These are phyloP conservation scores for Obelidium mucronatum DNA, from an alignment of 192 early-diverging fungal genomes.

Conservation along the genomic window DNA sequence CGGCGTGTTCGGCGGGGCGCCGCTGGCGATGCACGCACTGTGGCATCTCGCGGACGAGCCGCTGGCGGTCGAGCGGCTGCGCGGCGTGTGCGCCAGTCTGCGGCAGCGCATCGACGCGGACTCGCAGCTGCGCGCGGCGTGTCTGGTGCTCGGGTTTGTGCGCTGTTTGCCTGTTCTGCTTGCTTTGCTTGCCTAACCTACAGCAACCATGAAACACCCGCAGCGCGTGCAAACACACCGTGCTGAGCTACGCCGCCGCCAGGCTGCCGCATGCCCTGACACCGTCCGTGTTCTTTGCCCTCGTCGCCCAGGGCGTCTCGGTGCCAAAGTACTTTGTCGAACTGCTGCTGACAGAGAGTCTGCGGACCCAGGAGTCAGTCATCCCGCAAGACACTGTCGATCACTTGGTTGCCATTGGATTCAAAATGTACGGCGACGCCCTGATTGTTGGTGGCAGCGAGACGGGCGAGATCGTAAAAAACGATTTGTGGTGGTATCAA, in stretches of 20 bases:
- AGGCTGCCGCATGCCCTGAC: conserved; percentile 12
- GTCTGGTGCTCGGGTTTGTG: conserved; percentile 1
- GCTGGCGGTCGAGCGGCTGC: conserved; percentile 16
- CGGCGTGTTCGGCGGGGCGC: not conserved
- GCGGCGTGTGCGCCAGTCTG: conserved; percentile 4
- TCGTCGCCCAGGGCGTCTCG: conserved; percentile 1
- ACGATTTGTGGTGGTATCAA: not conserved
- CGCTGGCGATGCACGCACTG: conserved; percentile 18
- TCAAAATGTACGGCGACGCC: conserved; percentile 32
- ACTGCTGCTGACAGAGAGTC: not conserved
- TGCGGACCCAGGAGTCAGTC: not conserved
- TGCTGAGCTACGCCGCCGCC: conserved; percentile 5
- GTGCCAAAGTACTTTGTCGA: conserved; percentile 33
- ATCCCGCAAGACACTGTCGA: conserved; percentile 30
- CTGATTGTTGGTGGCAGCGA: conserved; percentile 5
- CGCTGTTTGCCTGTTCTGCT: not conserved
- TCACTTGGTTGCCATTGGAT: conserved; percentile 30
- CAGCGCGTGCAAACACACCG: conserved; percentile 29
- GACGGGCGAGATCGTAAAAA: not conserved
- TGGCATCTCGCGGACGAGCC: conserved; percentile 24
- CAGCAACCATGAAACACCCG: not conserved
- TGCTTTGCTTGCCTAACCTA: too few relatives aligned
- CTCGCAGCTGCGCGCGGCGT: conserved; percentile 8
- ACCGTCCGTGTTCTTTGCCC: conserved; percentile 24
- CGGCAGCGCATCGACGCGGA: conserved; percentile 4